These are phyloP conservation scores for Nothomitra cinnamomea DNA, from an alignment of 2,329 filamentous ascomycete species.

Conservation along the genomic window DNA sequence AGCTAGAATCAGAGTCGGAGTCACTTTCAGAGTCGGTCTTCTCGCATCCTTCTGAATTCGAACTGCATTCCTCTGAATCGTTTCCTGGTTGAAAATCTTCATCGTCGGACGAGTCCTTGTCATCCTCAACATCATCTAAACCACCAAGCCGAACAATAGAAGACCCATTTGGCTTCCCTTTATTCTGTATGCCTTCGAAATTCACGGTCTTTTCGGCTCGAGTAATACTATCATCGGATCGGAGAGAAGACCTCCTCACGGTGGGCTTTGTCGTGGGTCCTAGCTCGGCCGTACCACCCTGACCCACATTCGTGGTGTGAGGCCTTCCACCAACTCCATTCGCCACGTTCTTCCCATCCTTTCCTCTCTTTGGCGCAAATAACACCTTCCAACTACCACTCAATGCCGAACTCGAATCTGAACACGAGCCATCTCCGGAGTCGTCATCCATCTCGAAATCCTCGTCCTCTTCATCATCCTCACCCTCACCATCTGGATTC, in stretches of 20 bases:
- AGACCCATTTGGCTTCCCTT: too few species aligned
- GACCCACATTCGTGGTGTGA: background rate
- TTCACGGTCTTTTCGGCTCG: slow-evolving; percentile 15
- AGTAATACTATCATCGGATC: slow-evolving; percentile 7
- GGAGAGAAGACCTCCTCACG: background rate
- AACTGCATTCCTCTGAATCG: slow-evolving; percentile 6
- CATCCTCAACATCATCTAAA: slow-evolving; percentile 15
- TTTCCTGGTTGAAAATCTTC: slow-evolving; percentile 13
- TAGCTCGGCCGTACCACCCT: too few species aligned
- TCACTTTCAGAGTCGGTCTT: slow-evolving; percentile 17
- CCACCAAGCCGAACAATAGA: slow-evolving; percentile 12
- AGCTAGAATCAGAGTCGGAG: slow-evolving; percentile 14
- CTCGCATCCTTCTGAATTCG: slow-evolving; percentile 17
- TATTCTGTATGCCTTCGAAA: slow-evolving; percentile 11
- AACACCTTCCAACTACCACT: background rate
- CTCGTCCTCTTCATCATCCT: slow-evolving; percentile 11
- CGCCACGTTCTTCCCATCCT: too few species aligned
- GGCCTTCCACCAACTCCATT: too few species aligned
- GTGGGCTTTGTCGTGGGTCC: background rate
- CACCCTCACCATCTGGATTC: slow-evolving; percentile 17
- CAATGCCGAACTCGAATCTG: background rate
- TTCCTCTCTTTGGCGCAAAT: too few species aligned
- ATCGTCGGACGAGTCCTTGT: slow-evolving; percentile 18
- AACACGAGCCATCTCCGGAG: slow-evolving; percentile 4
- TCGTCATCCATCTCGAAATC: background rate